Evolutionary conservation across 192 early-diverging fungal species (phyloP).

Genomic region (Umbelopsis ramanniana): DNA sequence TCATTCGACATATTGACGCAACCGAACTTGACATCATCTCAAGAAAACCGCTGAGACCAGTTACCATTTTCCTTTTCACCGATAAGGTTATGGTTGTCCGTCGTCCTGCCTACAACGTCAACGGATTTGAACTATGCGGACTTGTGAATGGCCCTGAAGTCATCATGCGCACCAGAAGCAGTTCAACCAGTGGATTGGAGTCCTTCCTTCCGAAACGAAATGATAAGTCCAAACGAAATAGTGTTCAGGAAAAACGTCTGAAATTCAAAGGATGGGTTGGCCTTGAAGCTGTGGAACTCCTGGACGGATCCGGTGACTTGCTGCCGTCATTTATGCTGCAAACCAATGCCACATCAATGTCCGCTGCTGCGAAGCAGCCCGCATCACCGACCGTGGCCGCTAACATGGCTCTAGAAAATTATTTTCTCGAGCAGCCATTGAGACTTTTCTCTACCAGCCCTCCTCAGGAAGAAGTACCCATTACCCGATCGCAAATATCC

Average conservation of each 20-base stretch:
- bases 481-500: not conserved
- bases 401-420: conserved; percentile 2
- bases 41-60: conserved; percentile 21
- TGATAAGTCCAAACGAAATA: not conserved
- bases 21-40: conserved; percentile 26
- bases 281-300: conserved; percentile 36
- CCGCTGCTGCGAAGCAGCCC: not conserved
- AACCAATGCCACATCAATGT: not conserved
- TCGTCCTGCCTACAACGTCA: conserved; percentile 11
- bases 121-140: conserved; percentile 22
- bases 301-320: conserved; percentile 27
- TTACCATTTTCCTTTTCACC: conserved; percentile 33
- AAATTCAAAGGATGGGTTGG: conserved; percentile 44
- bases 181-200: conserved; percentile 14
- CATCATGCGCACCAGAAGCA: conserved; percentile 13
- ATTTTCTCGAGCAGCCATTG: conserved; percentile 31
- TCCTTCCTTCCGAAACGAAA: not conserved
- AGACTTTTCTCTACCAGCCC: conserved; percentile 9
- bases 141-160: conserved; percentile 16
- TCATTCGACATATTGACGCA: conserved; percentile 29
- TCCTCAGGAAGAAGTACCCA: conserved; percentile 16
- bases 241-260: conserved; percentile 11
- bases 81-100: conserved; percentile 33
- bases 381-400: conserved; percentile 18
- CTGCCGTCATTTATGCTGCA: conserved; percentile 21